Evolutionary conservation across 495 filamentous ascomycete species (phyloP).

Genomic region (Hypomontagnella monticulosa): DNA sequence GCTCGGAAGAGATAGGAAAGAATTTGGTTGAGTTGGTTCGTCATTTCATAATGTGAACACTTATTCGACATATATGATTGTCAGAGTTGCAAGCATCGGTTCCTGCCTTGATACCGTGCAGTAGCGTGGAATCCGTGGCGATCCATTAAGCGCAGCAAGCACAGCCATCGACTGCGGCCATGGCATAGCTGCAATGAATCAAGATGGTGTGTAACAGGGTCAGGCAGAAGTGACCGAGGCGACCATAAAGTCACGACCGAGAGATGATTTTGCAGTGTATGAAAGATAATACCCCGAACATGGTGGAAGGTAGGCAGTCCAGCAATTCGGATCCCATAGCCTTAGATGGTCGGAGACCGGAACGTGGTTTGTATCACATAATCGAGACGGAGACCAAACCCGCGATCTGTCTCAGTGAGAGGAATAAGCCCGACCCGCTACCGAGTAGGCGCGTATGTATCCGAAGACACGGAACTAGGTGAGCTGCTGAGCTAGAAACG

Average conservation of each 20-base stretch:
- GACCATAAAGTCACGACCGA: not conserved
- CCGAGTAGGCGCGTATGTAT: constrained; percentile 7
- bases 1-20: not conserved
- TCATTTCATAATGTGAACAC: constrained; percentile 21
- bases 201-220: constrained; percentile 19
- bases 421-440: constrained; percentile 7
- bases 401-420: constrained; percentile 14
- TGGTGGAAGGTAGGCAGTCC: not conserved
- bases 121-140: constrained; percentile 28
- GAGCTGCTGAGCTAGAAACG: constrained; percentile 9
- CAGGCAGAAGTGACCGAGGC: constrained; percentile 15
- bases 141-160: constrained; percentile 25
- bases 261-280: not conserved
- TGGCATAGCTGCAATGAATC: constrained; percentile 14
- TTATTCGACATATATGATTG: constrained; percentile 8
- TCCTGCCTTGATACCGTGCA: constrained; percentile 31
- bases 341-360: constrained; percentile 8
- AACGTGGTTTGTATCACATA: constrained; percentile 20
- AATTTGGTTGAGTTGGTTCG: not conserved
- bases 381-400: constrained; percentile 12
- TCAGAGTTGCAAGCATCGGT: constrained; percentile 22
- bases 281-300: not conserved
- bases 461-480: not conserved
- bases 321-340: constrained; percentile 3
- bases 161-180: constrained; percentile 40